Evolutionary conservation across 1,284 basidiomycete species (phyloP), one percentile per base, ranked within the genome.

Genomic region (Sporisorium graminicola): DNA sequence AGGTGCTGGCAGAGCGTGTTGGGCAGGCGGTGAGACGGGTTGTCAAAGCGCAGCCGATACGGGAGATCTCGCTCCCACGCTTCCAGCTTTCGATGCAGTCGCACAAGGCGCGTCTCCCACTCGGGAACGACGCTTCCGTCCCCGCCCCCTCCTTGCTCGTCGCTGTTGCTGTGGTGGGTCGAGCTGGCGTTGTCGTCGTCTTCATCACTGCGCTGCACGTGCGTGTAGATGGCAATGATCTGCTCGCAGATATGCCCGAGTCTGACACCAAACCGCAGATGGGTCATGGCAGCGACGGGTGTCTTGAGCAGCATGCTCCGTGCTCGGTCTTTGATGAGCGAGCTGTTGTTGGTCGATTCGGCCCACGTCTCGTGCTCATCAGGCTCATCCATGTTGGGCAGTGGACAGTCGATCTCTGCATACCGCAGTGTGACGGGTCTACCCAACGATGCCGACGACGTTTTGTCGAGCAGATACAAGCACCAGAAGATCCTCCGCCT

Each of bases 341-440:
- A 71, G 62, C 67, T 68, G 55, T 70, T 65, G 67, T 75, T 74
- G 42, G 77, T 66, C 44, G 74, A 66, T 33, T 74, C 66, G 2
- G 67, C 69, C 78, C 78, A 81, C 3, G 65, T 69, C 54, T 76
- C 72, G 46, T 66, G 51, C 40, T 81, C 78, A 51, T 74, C 78
- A 8, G 54, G 33, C 33, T 79, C 74, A 27, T 82, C 79, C 0
- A 64, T 40, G 27, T 66, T 64, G 22, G 77, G 77, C 18, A 80
- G 35, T 2, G 80, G 79, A 29, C 77, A 79, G 58, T 82, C 80
- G 42, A 76, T 75, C 74, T 82, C 80, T n/a, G 58, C 71, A 43
- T 69, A 65, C 5, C 80, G 58, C 67, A 82, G 46, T 10, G 74
- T 74, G 14, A 77, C 65, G 0, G 80, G 78, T 54, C 79, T 52